Evolutionary conservation across 352 stramenopile species (phyloP).

Genomic region (Pythium rhizo-oryzae): DNA sequence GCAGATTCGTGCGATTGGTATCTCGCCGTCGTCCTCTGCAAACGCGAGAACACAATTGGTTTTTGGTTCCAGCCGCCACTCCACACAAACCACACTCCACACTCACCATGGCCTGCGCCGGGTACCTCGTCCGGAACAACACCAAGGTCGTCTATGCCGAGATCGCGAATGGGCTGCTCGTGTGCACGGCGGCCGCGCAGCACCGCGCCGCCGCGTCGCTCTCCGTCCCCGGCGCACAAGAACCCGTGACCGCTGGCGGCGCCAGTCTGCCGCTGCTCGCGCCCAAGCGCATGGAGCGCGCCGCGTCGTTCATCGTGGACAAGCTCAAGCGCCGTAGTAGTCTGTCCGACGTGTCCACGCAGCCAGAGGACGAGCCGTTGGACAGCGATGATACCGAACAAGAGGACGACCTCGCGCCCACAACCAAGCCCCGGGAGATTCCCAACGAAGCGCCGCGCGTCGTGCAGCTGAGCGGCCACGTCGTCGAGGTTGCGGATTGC

Average conservation of each 20-base stretch:
- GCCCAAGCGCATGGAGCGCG: slow-evolving; percentile 40
- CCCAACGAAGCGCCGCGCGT: slow-evolving; percentile 33
- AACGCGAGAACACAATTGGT: neutral
- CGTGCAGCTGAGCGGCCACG: slow-evolving; percentile 61
- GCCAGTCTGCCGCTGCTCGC: slow-evolving; percentile 48
- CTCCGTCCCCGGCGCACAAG: too few species aligned
- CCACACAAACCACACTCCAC: neutral
- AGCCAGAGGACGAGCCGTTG: slow-evolving; percentile 34
- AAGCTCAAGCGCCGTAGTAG: slow-evolving; percentile 21
- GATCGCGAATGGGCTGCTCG: slow-evolving; percentile 54
- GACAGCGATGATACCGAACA: slow-evolving; percentile 12
- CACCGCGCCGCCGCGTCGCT: slow-evolving; percentile 10
- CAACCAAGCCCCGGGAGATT: slow-evolving; percentile 21
- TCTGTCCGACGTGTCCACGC: slow-evolving; percentile 27
- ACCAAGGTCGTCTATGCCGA: slow-evolving; percentile 58
- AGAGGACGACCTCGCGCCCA: slow-evolving; percentile 18
- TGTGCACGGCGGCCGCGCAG: slow-evolving; percentile 35
- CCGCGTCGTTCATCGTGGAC: slow-evolving; percentile 6
- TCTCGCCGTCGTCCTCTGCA: too few species aligned
- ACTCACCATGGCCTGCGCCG: slow-evolving; percentile 60
- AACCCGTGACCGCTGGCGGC: too few species aligned
- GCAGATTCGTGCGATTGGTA: slow-evolving; percentile 28
- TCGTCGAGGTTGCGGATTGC: slow-evolving; percentile 63
- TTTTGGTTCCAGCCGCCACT: neutral
- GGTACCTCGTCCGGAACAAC: slow-evolving; percentile 68